Base-by-base conservation (phyloP, 2,329 filamentous ascomycete genomes). In the Xylariales sp. region DNA sequence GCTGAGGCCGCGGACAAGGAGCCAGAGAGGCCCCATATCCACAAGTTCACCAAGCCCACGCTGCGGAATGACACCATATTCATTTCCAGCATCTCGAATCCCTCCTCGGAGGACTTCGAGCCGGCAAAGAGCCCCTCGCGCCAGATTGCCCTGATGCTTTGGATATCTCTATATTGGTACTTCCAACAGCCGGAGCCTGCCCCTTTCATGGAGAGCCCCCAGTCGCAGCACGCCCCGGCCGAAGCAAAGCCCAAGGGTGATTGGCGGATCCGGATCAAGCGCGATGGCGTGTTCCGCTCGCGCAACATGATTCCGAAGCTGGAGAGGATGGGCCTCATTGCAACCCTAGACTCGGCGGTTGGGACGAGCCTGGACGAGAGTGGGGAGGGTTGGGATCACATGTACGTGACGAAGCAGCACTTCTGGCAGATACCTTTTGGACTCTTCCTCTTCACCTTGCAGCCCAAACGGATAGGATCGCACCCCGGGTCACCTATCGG, bases 111-210 rank as follows among this genome's bases (percentile, higher is more conserved):
- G 56, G 88, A 95, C 33, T 94, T 85, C 66, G 88, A 85, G 56
- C 80, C 88, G 1, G 77, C 84, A 2, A 80, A 74, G 12, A 95
- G 88, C 44, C 88, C 88, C 0, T 93, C 88, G 1, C 74, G 90
- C 30, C 87, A 95, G 64, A 87, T 95, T 43, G 91, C 91, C 48
- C 89, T 96, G 87, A 95, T 96, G 85, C 74, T 97, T 6, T 97
- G 88, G 87, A 81, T 89, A 23, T 90, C 88, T 2, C 69, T 97
- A 29, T 95, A 88, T 69, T 97, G 91, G 91, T 97, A 97, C 68
- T 97, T 96, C 52, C 90, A 96, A 64, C 88, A 95, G 60, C 75
- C 81, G 1, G 75, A 83, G 50, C 91, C 91, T 0, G 69, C 74
- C 16, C 70, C 76, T 1, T 74, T 78, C 34, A 56, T 93, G 23